phyloP scores from a whole-genome alignment of 306 rosid genomes.

The Prunus salicina region DNA sequence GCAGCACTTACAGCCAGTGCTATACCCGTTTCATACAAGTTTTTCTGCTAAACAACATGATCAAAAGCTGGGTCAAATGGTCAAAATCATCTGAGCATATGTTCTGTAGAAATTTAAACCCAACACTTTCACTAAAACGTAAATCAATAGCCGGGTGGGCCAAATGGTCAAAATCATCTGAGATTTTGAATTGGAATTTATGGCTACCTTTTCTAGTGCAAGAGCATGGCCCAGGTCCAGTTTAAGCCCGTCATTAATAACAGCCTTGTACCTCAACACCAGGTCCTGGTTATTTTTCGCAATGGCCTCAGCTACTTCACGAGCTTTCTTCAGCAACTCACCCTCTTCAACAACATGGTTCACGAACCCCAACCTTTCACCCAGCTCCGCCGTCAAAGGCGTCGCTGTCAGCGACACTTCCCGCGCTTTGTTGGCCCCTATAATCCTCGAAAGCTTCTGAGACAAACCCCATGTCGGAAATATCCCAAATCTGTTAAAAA shows the following conservation, averaged over 20 bases:
- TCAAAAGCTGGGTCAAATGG: no score
- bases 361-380: slow-evolving; percentile 74
- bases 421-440: slow-evolving; percentile 79
- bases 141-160: no score
- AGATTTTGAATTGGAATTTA: no score
- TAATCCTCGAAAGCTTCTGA: slow-evolving; percentile 76
- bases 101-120: neutral
- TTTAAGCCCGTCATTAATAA: slow-evolving; percentile 83
- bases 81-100: no score
- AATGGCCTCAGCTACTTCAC: slow-evolving; percentile 64
- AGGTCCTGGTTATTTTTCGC: slow-evolving; percentile 65
- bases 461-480: slow-evolving; percentile 98
- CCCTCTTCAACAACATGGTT: slow-evolving; percentile 77
- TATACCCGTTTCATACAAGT: no score
- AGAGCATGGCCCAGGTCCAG: slow-evolving; percentile 73
- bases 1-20: no score
- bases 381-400: slow-evolving; percentile 76
- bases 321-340: slow-evolving; percentile 70
- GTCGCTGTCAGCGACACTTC: slow-evolving; percentile 85
- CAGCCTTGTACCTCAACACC: slow-evolving; percentile 80
- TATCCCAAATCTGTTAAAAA: slow-evolving; percentile 65
- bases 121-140: neutral
- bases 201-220: slow-evolving; percentile 68
- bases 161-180: no score
- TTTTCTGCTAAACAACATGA: no score